A percentile compares a stretch with the other conserved stretches of the same genome.
These are phyloP conservation scores for Bisporella sp. DNA, from an alignment of 2,329 filamentous ascomycete genomes.

Conservation along the genomic window DNA sequence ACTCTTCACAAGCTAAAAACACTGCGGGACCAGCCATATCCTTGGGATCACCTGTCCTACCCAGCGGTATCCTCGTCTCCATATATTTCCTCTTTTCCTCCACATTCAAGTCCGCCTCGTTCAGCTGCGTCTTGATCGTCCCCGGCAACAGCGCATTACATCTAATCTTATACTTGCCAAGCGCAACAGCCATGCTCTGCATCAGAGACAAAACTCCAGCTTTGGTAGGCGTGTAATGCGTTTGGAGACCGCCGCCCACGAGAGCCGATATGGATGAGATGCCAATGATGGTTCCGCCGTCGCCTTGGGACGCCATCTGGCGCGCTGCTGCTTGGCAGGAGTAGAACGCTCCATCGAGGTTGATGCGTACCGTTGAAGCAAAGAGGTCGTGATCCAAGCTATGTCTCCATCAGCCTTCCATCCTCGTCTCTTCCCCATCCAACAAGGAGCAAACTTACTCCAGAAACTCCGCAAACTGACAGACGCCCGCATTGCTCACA, in stretches of 20 bases:
- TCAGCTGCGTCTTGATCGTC: constrained; percentile 77
- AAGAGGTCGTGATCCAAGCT: constrained; percentile 65
- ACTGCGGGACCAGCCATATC: constrained; percentile 81
- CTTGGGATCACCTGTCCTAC: constrained; percentile 61
- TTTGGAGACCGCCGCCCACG: constrained; percentile 71
- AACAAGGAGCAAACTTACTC: constrained; percentile 38
- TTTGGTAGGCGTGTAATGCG: constrained; percentile 86
- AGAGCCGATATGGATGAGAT: constrained; percentile 68
- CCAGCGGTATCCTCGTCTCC: constrained; percentile 74
- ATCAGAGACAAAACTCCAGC: constrained; percentile 75
- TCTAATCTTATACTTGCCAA: constrained; percentile 68
- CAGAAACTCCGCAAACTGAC: constrained; percentile 81
- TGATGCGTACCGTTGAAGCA: constrained; percentile 65
- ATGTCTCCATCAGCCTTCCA: background rate
- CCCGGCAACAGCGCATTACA: constrained; percentile 82
- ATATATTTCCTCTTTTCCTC: constrained; percentile 68
- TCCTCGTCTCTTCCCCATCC: background rate
- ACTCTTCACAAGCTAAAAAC: constrained; percentile 71
- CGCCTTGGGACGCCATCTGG: constrained; percentile 64
- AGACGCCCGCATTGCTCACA: constrained; percentile 84
- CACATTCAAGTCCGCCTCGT: constrained; percentile 73
- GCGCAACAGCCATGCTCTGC: constrained; percentile 73
- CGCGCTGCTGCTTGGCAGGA: constrained; percentile 76
- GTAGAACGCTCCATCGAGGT: constrained; percentile 85
- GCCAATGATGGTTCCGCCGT: constrained; percentile 74